Base-by-base conservation (phyloP, 352 stramenopile species). In the Phytophthora pistaciae region DNA sequence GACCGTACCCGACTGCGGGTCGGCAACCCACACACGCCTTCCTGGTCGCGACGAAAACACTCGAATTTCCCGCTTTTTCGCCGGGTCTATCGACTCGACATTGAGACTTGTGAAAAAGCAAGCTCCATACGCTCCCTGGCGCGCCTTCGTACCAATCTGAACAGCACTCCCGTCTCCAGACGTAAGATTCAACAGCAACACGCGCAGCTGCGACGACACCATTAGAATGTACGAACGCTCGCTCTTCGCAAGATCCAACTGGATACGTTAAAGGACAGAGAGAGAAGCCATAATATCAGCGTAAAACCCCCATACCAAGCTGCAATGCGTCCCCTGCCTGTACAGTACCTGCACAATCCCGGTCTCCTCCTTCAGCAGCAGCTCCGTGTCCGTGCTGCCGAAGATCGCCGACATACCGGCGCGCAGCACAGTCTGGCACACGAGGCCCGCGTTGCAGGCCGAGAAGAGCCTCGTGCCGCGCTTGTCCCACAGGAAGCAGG, bases 301-400 rank as follows among this genome's bases (percentile, higher is more conserved):
- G 18, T 6, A n/a, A 48, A 3, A 21, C 4, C 14, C 42, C 8
- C 20, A 29, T 8, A 10, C 20, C 48, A 54, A 20, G 48, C 20
- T 50, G 42, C n/a, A 21, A 10, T 7, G 33, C 29, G 13, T 33
- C 44, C 27, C 18, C 13, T n/a, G 21, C 18, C 40, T 5, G 50
- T 27, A 27, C 49, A 50, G 9, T 67, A 77, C 86, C 82, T 96
- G 90, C 10, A 96, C 90, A 57, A 96, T 91, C 0, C 87, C 88
- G 0, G 87, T 94, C 57, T 96, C 87, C 70, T 96, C 90, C 53
- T 95, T 95, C 1, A 96, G 83, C 60, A 96, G 64, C 18, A 96
- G 68, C 58, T 96, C 90, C 3, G 90, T 96, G 63, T 94, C 87
- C 0, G 88, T 77, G 27, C 79, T 93, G 16, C 90, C 90, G 68